Base-by-base conservation (phyloP, 2,329 filamentous ascomycete species). In the Aspergillus vadensis region DNA sequence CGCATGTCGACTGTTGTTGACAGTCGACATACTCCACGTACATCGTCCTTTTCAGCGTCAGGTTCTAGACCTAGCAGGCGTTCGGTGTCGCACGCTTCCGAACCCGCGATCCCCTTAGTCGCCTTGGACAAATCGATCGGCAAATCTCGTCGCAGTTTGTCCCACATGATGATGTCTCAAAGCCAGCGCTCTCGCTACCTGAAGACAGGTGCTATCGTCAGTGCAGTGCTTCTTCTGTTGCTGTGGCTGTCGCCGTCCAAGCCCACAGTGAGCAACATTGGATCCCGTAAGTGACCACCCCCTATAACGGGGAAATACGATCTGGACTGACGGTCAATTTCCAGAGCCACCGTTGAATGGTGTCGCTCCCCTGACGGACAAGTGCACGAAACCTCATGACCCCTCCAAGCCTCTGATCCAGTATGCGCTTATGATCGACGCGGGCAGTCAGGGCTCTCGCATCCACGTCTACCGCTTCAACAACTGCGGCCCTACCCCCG, bases 391-490 rank as follows among this genome's bases (percentile, higher is more conserved):
- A 74, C 92, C 95, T 44, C 88, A 85, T 80, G 91, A 92, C 70
- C 88, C 90, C 72, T 89, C 92, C 66, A 98, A 97, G 81, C 94
- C 95, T 53, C 86, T 99, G 67, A 89, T 97, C 63, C 95, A 99
- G 76, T 99, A 98, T 81, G 96, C 95, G 63, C 86, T 98, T 72
- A 99, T 99, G 95, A 91, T 99, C 72, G 95, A 99, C 78, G 95
- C 95, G 51, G 95, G 95, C 70, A 98, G 93, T 82, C 98, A 95
- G 57, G 95, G 95, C 63, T 98, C 95, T 62, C 90, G 95, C 70
- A 97, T 99, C 74, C 96, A 99, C 81, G 92, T 98, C 61, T 99
- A 97, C 84, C 91, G 92, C 75, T 99, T 98, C 86, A 98, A 98
- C 84, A 98, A 98, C 82, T 99, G 94, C 80, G 95, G 93, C 12